Evolutionary conservation across 208 protist species (phyloP), one percentile per base, ranked within the genome.

Genomic region (Lotmaria passim): DNA sequence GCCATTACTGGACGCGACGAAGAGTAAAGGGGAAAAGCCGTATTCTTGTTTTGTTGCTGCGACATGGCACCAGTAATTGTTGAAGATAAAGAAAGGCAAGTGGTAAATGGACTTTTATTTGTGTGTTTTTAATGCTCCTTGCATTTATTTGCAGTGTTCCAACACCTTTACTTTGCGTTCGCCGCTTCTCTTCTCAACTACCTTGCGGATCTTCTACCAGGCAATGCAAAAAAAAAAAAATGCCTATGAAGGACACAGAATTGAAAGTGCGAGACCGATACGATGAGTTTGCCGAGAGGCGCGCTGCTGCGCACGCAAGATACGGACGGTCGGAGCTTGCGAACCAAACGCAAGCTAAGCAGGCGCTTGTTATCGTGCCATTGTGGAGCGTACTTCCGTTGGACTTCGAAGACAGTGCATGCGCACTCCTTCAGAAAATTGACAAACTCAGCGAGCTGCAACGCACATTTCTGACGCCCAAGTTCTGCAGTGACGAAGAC

Each of bases 401-500:
- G 26, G 71, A 76, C 26, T 70, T 76, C 19, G 53, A 70, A 7
- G 71, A 76, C 3, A 76, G 60, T 7, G 43, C 71, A 7, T 38
- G 31, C 1, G 24, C 23, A 0, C 33, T 76, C 10, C 46, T 56
- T 3, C 19, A 38, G 0, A 78, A 83, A 43, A 80, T 92, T 14
- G 75, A 84, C 7, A 47, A 70, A 7, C 76, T 95, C 17, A 47
- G 48, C 10, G 75, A 78, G 26, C 68, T 62, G 26, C 90, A 95
- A 50, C 34, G 43, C 3, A 52, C 23, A 12, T 89, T 91, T 63
- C 65, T 93, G 7, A 53, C 62, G 43, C 83, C 87, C 8, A 79
- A 76, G 23, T 85, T 95, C 65, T 51, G 72, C 21, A 77, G 75
- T 1, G 78, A 87, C 19, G 85, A 89, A 0, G 85, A 83, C 21